Evolutionary conservation across 2,329 filamentous ascomycete genomes (phyloP).

Genomic region (Alternaria novae-zelandiae): DNA sequence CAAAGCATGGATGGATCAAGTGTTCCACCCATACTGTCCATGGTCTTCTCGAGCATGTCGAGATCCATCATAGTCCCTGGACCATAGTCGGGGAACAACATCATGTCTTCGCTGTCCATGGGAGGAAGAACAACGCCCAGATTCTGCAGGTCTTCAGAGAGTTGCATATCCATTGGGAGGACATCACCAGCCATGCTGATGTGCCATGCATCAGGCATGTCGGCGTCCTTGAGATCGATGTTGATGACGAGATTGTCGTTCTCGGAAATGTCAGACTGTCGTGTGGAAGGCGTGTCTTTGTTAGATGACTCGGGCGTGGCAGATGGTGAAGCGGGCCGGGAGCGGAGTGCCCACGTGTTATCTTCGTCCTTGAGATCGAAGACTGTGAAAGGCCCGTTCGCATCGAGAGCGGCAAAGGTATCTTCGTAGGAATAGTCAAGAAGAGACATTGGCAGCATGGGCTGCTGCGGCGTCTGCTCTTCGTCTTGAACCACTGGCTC

Average conservation of each 20-base stretch:
- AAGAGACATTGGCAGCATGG: slow-evolving; percentile 34
- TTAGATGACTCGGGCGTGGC: slow-evolving; percentile 45
- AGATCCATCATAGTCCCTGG: slow-evolving; percentile 40
- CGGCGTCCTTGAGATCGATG: slow-evolving; percentile 44
- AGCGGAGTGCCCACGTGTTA: slow-evolving; percentile 42
- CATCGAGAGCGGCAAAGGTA: slow-evolving; percentile 40
- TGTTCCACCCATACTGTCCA: slow-evolving; percentile 36
- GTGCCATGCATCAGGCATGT: slow-evolving; percentile 44
- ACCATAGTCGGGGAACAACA: slow-evolving; percentile 39
- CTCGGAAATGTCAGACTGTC: slow-evolving; percentile 52
- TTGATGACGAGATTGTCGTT: slow-evolving; percentile 51
- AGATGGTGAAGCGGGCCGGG: slow-evolving; percentile 39
- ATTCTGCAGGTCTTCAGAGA: slow-evolving; percentile 40
- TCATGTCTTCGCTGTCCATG: slow-evolving; percentile 45
- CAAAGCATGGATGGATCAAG: slow-evolving; percentile 26
- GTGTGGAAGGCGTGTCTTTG: slow-evolving; percentile 47
- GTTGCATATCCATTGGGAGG: slow-evolving; percentile 38
- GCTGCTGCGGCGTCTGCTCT: slow-evolving; percentile 19
- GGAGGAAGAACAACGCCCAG: slow-evolving; percentile 41
- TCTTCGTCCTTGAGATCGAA: slow-evolving; percentile 46
- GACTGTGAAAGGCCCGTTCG: slow-evolving; percentile 39
- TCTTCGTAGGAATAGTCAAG: slow-evolving; percentile 45
- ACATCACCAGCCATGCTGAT: slow-evolving; percentile 33
- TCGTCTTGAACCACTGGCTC: slow-evolving; percentile 32
- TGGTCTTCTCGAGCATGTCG: slow-evolving; percentile 41